Percentiles rank a stretch among this genome's conserved stretches.
phyloP scores from a whole-genome alignment of 345 rosid genomes.

The Lumnitzera racemosa region DNA sequence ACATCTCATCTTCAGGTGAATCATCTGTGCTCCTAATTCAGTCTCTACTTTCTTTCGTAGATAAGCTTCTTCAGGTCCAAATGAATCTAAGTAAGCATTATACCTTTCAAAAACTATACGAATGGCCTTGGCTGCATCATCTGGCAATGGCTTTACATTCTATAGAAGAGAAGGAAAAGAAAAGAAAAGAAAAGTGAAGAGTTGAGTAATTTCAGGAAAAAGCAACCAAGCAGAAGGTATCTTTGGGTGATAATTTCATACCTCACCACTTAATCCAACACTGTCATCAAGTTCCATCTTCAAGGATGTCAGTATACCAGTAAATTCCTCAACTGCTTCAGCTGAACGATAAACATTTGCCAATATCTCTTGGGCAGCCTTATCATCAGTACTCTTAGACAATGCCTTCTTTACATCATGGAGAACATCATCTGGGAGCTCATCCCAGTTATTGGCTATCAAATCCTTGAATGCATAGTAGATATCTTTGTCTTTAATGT shows the following conservation, averaged over 20 bases:
- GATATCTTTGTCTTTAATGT: slow-evolving; percentile 47
- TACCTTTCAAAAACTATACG: slow-evolving; percentile 55
- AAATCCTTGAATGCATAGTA: slow-evolving; percentile 60
- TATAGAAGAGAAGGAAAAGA: slow-evolving; percentile 20
- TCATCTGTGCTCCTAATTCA: slow-evolving; percentile 92
- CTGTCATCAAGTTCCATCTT: slow-evolving; percentile 89
- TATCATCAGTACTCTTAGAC: slow-evolving; percentile 55
- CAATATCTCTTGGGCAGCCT: slow-evolving; percentile 67
- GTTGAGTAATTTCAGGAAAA: slow-evolving; percentile 8
- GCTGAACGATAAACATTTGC: slow-evolving; percentile 66
- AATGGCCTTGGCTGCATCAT: slow-evolving; percentile 44
- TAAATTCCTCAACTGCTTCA: slow-evolving; percentile 84
- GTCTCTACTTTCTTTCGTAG: slow-evolving; percentile 87
- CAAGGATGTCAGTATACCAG: slow-evolving; percentile 55
- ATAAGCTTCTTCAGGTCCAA: slow-evolving; percentile 66
- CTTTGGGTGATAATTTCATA: slow-evolving; percentile 15
- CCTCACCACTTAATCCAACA: slow-evolving; percentile 90
- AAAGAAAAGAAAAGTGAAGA: slow-evolving; percentile 9
- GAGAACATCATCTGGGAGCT: slow-evolving; percentile 43
- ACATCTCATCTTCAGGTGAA: slow-evolving; percentile 95
- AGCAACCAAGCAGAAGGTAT: neutral
- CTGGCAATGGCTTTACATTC: slow-evolving; percentile 68
- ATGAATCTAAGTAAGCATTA: slow-evolving; percentile 51
- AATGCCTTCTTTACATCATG: slow-evolving; percentile 48
- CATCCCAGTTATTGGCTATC: slow-evolving; percentile 82